Base-by-base conservation (phyloP, 2,329 filamentous ascomycete genomes). In the Paracorniculantispora psalliotae region DNA sequence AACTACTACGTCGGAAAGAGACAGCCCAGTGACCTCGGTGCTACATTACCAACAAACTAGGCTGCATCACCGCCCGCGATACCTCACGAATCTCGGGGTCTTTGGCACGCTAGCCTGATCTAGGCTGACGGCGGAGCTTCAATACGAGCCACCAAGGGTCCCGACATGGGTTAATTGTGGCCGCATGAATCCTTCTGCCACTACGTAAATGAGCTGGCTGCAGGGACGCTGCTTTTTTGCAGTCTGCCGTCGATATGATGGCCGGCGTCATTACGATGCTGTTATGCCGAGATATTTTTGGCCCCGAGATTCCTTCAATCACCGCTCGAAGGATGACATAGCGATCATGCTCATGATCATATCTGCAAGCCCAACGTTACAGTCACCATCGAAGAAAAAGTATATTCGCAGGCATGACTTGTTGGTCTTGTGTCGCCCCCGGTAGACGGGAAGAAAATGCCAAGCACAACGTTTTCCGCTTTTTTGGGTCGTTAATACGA, bases 61-160 rank as follows among this genome's bases (percentile, higher is more conserved):
- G 53, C 43, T 56, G 30, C 28, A 48, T 56, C 30, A 21, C 17
- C 41, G 25, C 23, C 43, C 30, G 30, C 12, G 51, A 54, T 44
- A 4, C 17, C 41, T 17, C 17, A 37, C 23, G 21, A 39, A 47
- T 56, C 53, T 56, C 53, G 33, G 53, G 33, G 30, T 48, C 6
- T 28, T 23, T 9, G 21, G 17, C 37, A n/a, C 51, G 28, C 33
- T 56, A 56, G 43, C 53, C 44, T 19, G 23, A 56, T 48, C 43
- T 35, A 19, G 26, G 26, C 13, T 19, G 26, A 35, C 52, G 26
- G 39, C 53, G 33, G 43, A 56, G 23, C 43, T n/a, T 28, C 43
- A 48, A 48, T 56, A 56, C 53, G 53, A 56, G 53, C 53, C 21
- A 21, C 21, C 21, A 1, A 23, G 43, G 30, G 43, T 52, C 21